Percentiles rank a stretch among this genome's conserved stretches.
These are phyloP conservation scores for Veloboletus limbatus DNA, from an alignment of 1,284 basidiomycete genomes.

Conservation along the genomic window DNA sequence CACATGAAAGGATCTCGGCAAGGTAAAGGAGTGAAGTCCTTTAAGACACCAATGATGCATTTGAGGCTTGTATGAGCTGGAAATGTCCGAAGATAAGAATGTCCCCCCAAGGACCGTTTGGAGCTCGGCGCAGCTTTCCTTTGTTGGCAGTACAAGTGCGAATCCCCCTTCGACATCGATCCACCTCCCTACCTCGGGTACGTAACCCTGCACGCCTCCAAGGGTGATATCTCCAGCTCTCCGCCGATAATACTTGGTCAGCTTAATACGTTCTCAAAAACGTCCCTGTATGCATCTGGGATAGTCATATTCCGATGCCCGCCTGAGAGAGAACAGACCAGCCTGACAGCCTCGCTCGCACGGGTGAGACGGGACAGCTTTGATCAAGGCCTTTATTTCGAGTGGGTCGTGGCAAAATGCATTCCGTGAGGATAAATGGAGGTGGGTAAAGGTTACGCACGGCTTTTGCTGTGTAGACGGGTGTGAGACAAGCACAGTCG, in stretches of 20 bases:
- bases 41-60: background rate
- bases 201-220: constrained; percentile 1
- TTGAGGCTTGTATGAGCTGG: background rate
- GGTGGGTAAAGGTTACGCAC: constrained; percentile 1
- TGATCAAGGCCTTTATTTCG: background rate
- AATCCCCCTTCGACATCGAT: background rate
- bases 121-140: constrained; percentile 1
- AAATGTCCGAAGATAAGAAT: background rate
- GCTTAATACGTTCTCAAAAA: constrained; percentile 2
- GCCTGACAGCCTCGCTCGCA: background rate
- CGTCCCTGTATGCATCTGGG: background rate
- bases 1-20: background rate
- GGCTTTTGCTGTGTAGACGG: background rate
- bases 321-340: background rate
- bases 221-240: background rate
- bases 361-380: constrained; percentile 1
- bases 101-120: background rate
- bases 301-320: background rate
- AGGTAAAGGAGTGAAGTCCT: constrained; percentile 1
- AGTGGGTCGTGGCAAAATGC: no score
- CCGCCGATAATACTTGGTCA: background rate
- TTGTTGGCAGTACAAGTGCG: background rate
- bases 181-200: background rate
- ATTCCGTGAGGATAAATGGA: background rate
- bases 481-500: background rate